Conservation (phyloP, 352 stramenopile species). For the Phytophthora boehmeriae region DNA sequence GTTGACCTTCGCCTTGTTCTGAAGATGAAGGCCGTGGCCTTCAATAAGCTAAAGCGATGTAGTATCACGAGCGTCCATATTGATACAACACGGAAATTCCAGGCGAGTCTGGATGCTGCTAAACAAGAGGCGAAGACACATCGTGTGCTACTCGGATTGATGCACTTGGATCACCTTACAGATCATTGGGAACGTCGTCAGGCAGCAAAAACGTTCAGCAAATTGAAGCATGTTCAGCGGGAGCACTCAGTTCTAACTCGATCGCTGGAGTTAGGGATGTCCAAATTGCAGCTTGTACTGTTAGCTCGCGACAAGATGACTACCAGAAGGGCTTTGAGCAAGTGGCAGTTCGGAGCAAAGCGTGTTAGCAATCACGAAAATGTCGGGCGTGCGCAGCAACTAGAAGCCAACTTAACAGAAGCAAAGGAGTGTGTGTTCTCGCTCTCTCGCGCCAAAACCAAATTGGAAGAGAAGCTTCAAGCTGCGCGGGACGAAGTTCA, state of each 20-base stretch:
- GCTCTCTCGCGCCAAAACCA: constrained; percentile 63
- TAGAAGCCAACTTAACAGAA: constrained; percentile 44
- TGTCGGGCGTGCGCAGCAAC: constrained; percentile 30
- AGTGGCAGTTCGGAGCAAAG: constrained; percentile 38
- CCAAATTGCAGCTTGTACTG: constrained; percentile 37
- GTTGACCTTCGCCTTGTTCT: constrained; percentile 7
- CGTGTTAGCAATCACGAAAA: constrained; percentile 27
- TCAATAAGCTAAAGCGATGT: constrained; percentile 27
- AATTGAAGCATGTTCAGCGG: constrained; percentile 16
- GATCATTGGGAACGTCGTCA: constrained; percentile 31
- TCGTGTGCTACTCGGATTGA: constrained; percentile 22
- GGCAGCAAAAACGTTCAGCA: constrained; percentile 28
- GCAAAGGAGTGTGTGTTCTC: constrained; percentile 81
- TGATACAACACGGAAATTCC: constrained; percentile 11
- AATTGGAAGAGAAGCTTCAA: constrained; percentile 64
- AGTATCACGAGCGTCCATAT: constrained; percentile 8
- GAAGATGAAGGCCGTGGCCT: constrained; percentile 32
- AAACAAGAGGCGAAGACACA: constrained; percentile 8
- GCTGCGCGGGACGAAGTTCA: constrained; percentile 34
- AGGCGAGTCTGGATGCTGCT: constrained; percentile 12
- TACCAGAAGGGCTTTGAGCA: constrained; percentile 22
- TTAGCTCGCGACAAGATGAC: constrained; percentile 17
- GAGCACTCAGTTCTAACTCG: constrained; percentile 5
- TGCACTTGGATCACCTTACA: constrained; percentile 27
- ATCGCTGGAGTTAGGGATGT: constrained; percentile 18